Conservation (phyloP, 73 alveolate species). For the Tetrahymena borealis region DNA sequence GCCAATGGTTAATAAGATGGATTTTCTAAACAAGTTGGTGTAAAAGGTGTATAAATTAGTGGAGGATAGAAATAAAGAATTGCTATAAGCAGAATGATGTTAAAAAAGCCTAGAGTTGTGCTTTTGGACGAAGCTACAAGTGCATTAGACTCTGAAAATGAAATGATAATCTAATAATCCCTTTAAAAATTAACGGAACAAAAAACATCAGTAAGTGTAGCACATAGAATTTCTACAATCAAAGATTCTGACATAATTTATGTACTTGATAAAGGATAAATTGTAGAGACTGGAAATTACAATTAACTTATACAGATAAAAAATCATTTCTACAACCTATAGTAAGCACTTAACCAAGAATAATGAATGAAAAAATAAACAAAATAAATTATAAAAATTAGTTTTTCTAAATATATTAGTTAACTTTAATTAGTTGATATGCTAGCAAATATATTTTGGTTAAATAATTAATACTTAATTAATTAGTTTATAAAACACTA, state of each 20-base stretch:
- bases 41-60: constrained; percentile 57
- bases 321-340: neutral
- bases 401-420: too few relatives aligned
- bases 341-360: neutral
- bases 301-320: neutral
- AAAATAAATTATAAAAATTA: too few relatives aligned
- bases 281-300: neutral
- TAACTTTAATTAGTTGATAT: too few relatives aligned
- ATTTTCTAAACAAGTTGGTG: constrained; percentile 53
- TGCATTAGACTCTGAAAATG: constrained; percentile 21
- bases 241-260: neutral
- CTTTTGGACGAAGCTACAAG: constrained; percentile 41
- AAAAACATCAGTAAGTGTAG: constrained; percentile 51
- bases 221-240: constrained; percentile 64
- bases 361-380: too few relatives aligned
- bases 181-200: neutral
- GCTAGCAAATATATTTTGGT: too few relatives aligned
- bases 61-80: constrained; percentile 86
- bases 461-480: too few relatives aligned
- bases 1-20: constrained; percentile 24
- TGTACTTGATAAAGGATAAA: neutral
- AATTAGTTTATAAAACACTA: too few relatives aligned
- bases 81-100: constrained; percentile 71
- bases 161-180: neutral
- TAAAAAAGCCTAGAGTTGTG: constrained; percentile 47